Evolutionary conservation across 257 asterid genomes (phyloP), one percentile per base, ranked within the genome.

Genomic region (Salvia miltiorrhiza): DNA sequence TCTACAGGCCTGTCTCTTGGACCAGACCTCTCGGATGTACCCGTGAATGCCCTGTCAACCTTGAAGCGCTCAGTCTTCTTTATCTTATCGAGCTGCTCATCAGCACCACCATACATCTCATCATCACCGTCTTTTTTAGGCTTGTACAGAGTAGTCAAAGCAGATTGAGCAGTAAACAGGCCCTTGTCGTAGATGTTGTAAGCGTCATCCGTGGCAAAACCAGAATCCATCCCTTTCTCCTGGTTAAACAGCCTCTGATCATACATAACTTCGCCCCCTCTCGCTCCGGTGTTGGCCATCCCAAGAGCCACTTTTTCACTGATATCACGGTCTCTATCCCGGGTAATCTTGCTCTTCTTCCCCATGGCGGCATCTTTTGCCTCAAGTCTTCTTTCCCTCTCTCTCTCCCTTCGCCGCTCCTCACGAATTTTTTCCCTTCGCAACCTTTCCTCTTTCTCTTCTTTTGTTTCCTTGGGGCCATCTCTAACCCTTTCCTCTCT

Each of bases 231-330:
- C 40, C 96, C 96, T 58, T 86, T 92, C 87, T 88, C 97, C 80
- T 88, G 96, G 91, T 90, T 92, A 56, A 90, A 90, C 78, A 92
- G 60, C 79, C 96, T 90, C 72, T 86, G 90, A 37, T 90, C 96
- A 43, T 90, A 92, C 92, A 83, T 83, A 73, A 90, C 95, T 77
- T 92, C 97, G 19, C 95, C 95, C 2, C 86, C 87, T 66, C 39
- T 84, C 9, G 82, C 84, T 52, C 84, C 87, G 19, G 92, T 78
- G 12, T 89, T 71, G 43, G 97, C 93, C 95, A 90, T 86, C 23
- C 97, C 97, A 48, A 90, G 95, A 35, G 96, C 95, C 58, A 88
- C 90, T 81, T 90, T 90, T 78, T 92, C 97, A 45, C 96, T 92
- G 40, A 90, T 63, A 69, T 92, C 95, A 71, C 97, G 91, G 69